Percentiles rank a stretch among this genome's conserved stretches.
Evolutionary conservation across 2,329 filamentous ascomycete genomes (phyloP).

Genomic region (Graphilbum fragrans): DNA sequence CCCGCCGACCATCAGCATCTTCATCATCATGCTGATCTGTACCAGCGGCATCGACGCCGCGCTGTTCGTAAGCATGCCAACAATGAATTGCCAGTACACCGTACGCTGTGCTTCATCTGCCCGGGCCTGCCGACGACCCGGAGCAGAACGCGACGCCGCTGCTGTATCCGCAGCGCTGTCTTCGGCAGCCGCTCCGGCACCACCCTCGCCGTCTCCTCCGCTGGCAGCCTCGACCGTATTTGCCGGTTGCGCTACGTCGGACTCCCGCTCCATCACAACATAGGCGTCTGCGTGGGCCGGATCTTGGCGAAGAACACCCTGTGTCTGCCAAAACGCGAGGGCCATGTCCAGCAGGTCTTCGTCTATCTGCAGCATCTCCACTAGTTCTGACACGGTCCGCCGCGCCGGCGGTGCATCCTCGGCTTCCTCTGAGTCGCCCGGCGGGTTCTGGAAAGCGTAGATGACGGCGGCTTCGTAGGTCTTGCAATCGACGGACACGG

Average conservation of each 20-base stretch:
- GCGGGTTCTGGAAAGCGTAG: slow-evolving; percentile 57
- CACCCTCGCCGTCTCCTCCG: slow-evolving; percentile 12
- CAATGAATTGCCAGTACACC: slow-evolving; percentile 84
- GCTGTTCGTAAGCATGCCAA: slow-evolving; percentile 91
- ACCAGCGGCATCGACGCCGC: slow-evolving; percentile 65
- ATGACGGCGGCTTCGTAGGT: slow-evolving; percentile 85
- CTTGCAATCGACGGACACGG: slow-evolving; percentile 57
- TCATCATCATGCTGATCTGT: slow-evolving; percentile 88
- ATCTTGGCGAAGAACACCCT: slow-evolving; percentile 44
- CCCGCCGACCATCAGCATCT: slow-evolving; percentile 77
- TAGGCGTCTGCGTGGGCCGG: slow-evolving; percentile 37
- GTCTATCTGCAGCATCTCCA: slow-evolving; percentile 54
- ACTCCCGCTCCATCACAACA: slow-evolving; percentile 53
- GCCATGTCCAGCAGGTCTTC: slow-evolving; percentile 57
- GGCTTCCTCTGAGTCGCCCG: slow-evolving; percentile 18
- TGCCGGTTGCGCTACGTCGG: slow-evolving; percentile 3
- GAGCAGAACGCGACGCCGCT: slow-evolving; percentile 13
- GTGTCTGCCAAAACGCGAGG: slow-evolving; percentile 59
- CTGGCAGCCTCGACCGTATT: slow-evolving; percentile 7
- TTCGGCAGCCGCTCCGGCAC: slow-evolving; percentile 8
- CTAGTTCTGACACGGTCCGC: slow-evolving; percentile 39
- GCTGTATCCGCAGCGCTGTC: slow-evolving; percentile 5
- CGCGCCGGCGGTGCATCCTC: slow-evolving; percentile 18
- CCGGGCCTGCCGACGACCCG: slow-evolving; percentile 22
- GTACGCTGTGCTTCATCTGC: slow-evolving; percentile 45